Conservation (phyloP, 176 grass and related monocot genomes). For the Eragrostis nindensis region DNA sequence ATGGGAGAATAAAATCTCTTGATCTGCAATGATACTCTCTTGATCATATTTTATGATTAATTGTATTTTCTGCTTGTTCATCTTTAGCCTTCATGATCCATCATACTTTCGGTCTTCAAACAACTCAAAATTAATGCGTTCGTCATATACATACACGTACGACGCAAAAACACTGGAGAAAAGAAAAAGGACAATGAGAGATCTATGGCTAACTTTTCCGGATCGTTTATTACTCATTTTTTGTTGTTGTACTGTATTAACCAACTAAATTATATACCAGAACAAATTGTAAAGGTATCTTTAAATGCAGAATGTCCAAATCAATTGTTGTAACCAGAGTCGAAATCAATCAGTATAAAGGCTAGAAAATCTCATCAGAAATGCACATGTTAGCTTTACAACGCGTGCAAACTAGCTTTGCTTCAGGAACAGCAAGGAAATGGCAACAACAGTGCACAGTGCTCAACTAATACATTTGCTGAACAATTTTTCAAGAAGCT, state of each 20-base stretch:
- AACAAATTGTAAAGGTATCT: not conserved
- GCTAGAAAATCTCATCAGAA: too few relatives aligned
- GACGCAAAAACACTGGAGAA: not conserved
- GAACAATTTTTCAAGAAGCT: not conserved
- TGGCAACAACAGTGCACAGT: not conserved
- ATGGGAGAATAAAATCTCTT: conserved; percentile 57
- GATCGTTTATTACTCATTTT: not conserved
- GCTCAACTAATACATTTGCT: not conserved
- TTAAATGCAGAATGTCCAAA: not conserved
- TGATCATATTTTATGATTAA: conserved; percentile 32
- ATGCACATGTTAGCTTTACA: too few relatives aligned
- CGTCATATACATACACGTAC: conserved; percentile 10
- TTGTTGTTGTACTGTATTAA: not conserved
- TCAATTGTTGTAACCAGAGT: not conserved
- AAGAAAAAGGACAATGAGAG: not conserved
- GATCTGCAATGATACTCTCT: conserved; percentile 43
- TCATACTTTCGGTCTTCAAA: not conserved
- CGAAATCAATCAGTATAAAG: not conserved
- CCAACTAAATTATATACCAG: not conserved
- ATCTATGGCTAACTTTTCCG: too few relatives aligned
- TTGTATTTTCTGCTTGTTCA: conserved; percentile 29
- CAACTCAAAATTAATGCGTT: conserved; percentile 15
- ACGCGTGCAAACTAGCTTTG: too few relatives aligned
- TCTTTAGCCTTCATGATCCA: conserved; percentile 12
- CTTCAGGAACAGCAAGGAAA: too few relatives aligned